Evolutionary conservation across 805 yeast genomes (phyloP).

Genomic region (Cyberlindnera maclurae): DNA sequence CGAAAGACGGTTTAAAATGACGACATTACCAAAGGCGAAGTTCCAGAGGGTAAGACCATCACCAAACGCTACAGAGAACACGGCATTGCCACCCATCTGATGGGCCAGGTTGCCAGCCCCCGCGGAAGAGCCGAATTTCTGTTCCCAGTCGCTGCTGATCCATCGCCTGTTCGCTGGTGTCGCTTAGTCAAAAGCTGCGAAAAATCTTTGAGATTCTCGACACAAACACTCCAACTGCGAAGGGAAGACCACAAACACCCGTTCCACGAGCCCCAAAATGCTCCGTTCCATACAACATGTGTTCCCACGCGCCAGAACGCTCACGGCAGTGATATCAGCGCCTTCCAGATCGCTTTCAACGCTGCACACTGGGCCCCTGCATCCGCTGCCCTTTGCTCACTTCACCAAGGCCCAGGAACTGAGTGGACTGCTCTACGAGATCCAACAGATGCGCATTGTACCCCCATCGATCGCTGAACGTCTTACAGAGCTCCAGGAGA

Average conservation of each 20-base stretch:
- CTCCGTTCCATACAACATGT: not conserved
- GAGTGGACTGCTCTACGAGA: constrained; percentile 6
- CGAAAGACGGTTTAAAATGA: no score
- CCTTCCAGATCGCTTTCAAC: not conserved
- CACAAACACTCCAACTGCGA: not conserved
- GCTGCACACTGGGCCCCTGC: not conserved
- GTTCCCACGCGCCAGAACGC: no score
- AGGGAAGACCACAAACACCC: not conserved
- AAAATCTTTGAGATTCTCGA: constrained; percentile 1
- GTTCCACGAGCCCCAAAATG: not conserved
- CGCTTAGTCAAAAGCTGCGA: not conserved
- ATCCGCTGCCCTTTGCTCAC: not conserved
- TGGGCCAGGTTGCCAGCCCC: no score
- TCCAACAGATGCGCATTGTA: constrained; percentile 16
- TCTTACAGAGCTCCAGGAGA: constrained; percentile 12
- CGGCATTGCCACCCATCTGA: no score
- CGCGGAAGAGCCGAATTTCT: no score
- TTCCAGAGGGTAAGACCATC: not conserved
- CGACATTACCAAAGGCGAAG: no score
- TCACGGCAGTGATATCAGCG: no score
- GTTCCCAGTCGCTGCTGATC: no score
- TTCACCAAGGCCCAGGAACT: not conserved
- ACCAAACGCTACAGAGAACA: no score
- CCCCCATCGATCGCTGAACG: constrained; percentile 17
- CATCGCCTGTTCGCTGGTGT: no score